A percentile compares a stretch with the other conserved stretches of the same genome.
Conservation (phyloP, 345 rosid species). For the Lenwebbia sp. region DNA sequence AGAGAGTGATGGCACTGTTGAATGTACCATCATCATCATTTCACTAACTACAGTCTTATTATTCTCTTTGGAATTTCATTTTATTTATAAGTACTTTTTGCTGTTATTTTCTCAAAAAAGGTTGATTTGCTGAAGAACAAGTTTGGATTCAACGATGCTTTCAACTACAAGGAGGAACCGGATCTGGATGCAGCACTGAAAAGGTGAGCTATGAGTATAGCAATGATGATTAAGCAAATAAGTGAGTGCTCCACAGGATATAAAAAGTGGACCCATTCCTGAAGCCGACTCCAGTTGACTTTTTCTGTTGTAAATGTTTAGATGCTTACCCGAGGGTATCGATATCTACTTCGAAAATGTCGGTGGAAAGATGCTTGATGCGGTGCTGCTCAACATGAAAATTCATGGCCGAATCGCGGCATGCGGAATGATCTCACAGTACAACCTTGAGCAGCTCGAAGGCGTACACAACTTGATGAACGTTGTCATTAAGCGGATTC, state of each 20-base stretch:
- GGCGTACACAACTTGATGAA: not conserved
- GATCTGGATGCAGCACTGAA: slow-evolving; percentile 43
- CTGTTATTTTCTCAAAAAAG: slow-evolving; percentile 2
- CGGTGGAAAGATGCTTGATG: slow-evolving; percentile 22
- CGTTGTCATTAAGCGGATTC: not conserved
- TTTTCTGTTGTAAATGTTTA: not conserved
- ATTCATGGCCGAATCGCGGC: not conserved
- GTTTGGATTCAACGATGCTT: slow-evolving; percentile 66
- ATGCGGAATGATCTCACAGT: slow-evolving; percentile 24
- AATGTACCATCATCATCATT: not conserved
- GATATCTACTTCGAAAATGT: slow-evolving; percentile 24
- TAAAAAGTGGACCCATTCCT: not conserved
- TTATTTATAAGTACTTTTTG: not conserved
- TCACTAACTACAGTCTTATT: not conserved
- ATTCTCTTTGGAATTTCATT: not conserved
- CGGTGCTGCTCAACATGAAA: slow-evolving; percentile 20
- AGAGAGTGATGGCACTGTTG: not conserved
- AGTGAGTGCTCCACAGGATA: not conserved
- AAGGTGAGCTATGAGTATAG: slow-evolving; percentile 18
- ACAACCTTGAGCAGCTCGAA: slow-evolving; percentile 6
- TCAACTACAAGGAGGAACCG: slow-evolving; percentile 62
- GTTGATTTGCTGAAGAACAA: slow-evolving; percentile 52
- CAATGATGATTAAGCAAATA: not conserved
- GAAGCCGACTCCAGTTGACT: not conserved
- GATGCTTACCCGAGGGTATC: slow-evolving; percentile 16